Percentiles rank a stretch among this genome's conserved stretches.
phyloP scores from a whole-genome alignment of 768 basidiomycete species.

The Auriscalpium vulgare region DNA sequence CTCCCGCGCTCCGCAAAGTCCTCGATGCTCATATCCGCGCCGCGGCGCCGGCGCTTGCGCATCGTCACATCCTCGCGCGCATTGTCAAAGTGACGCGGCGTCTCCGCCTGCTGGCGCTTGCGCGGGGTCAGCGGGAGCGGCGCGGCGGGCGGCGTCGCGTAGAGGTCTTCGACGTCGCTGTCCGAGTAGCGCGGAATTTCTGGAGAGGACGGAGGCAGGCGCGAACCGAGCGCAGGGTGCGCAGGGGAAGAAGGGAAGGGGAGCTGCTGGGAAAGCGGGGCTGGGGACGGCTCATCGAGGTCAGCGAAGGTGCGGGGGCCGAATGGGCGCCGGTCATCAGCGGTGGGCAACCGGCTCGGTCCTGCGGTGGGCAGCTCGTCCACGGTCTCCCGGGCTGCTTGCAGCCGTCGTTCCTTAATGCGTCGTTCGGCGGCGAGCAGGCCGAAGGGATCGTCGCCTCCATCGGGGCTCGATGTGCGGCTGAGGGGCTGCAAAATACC shows the following conservation, averaged over 20 bases:
- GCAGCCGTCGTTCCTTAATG: conserved; percentile 6
- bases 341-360: conserved; percentile 2
- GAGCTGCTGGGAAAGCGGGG: neutral
- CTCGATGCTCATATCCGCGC: conserved; percentile 3
- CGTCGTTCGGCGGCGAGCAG: conserved; percentile 12
- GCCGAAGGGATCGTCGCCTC: conserved; percentile 14
- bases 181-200: conserved; percentile 10
- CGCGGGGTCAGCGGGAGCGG: conserved; percentile 9
- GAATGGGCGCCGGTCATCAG: conserved; percentile 3
- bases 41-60: conserved; percentile 13
- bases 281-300: neutral
- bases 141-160: conserved; percentile 10
- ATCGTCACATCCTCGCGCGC: conserved; percentile 9
- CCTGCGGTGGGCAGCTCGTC: neutral
- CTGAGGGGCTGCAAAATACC: conserved; percentile 15
- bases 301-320: conserved; percentile 4
- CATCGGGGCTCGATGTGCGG: neutral
- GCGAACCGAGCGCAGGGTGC: neutral
- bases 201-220: neutral
- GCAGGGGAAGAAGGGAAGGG: neutral
- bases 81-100: conserved; percentile 11
- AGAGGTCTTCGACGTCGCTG: conserved; percentile 15
- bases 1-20: conserved; percentile 4
- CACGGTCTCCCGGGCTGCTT: neutral
- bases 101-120: neutral